These are phyloP conservation scores for Cladosporium oxysporum DNA, from an alignment of 2,329 filamentous ascomycete species.

Conservation along the genomic window DNA sequence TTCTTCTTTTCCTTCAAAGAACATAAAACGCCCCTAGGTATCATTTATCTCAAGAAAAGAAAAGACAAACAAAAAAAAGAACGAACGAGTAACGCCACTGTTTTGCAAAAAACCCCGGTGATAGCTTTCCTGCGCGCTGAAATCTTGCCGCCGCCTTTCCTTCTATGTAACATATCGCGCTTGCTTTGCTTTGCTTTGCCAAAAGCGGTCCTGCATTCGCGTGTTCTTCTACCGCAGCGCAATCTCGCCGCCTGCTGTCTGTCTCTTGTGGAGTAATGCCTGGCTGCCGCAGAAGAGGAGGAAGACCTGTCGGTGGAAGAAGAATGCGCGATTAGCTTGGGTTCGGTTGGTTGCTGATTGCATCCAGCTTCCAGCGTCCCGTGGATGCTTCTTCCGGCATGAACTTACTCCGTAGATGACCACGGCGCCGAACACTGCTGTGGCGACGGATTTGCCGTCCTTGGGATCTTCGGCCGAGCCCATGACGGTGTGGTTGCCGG, in stretches of 20 bases:
- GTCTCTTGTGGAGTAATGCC: constrained; percentile 80
- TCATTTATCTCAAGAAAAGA: neutral
- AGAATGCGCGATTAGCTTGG: constrained; percentile 2
- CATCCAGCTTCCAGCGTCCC: neutral
- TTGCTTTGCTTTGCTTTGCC: neutral
- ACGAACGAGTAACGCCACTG: neutral
- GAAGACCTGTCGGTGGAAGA: constrained; percentile 64
- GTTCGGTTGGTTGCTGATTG: neutral
- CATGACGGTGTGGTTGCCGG: constrained; percentile 78
- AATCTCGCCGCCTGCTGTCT: constrained; percentile 81
- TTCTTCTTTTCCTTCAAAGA: neutral
- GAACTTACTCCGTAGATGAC: constrained; percentile 80
- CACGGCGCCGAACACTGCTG: constrained; percentile 84
- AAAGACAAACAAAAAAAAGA: neutral
- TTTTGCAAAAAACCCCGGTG: neutral
- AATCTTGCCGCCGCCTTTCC: neutral
- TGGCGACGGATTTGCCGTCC: constrained; percentile 75
- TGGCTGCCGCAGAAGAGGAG: constrained; percentile 90
- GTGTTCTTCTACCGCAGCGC: constrained; percentile 57
- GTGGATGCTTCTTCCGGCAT: neutral
- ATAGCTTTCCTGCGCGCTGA: neutral
- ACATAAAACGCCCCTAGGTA: constrained; percentile 3
- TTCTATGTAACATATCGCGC: neutral
- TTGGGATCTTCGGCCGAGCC: constrained; percentile 64
- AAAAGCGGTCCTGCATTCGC: neutral